Evolutionary conservation across 495 filamentous ascomycete genomes (phyloP), one percentile per base, ranked within the genome.

Genomic region (Acidomyces sp.): DNA sequence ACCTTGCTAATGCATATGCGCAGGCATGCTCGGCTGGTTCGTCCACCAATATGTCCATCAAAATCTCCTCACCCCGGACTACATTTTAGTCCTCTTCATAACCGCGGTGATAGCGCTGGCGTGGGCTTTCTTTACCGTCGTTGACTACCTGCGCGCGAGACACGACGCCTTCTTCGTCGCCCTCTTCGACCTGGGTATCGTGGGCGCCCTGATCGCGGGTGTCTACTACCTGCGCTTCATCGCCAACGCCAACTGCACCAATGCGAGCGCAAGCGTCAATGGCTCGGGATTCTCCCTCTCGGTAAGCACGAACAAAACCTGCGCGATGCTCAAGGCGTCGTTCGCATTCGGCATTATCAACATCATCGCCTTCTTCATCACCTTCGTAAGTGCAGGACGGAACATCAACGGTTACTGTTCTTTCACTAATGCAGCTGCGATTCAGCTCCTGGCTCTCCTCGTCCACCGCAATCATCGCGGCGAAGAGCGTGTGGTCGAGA

Each of bases 261-360:
- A 65, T 54, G 68, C 79, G 64, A 43, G 55, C 21, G 57, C 58
- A 15, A 59, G 58, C 33, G 7, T n/a, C 10, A 36, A 13, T 9
- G 24, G 28, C 23, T 33, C 32, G 6, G 39, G 47, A 2, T 70
- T 70, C 34, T 74, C 69, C 45, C 41, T 81, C 37, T 67, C 64
- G 16, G 38, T 75, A 3, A 54, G 65, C 10, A 51, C 75, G 17
- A 71, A 86, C 55, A 88, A 88, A 70, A 70, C 68, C 2, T 94
- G 86, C 59, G 71, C 73, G 13, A 88, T 94, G 84, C 71, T 88
- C 39, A 93, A 94, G 72, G 77, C 86, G 1, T 68, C 64, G 46
- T 94, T 82, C 47, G 86, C 83, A 2, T 71, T 94, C 43, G 86
- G 74, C 1, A 93, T 94, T 53, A 88, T 93, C 75, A 84, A 90